Evolutionary conservation across 176 grass and related monocot species (phyloP), one percentile per base, ranked within the genome.

Genomic region (Ananas comosus): DNA sequence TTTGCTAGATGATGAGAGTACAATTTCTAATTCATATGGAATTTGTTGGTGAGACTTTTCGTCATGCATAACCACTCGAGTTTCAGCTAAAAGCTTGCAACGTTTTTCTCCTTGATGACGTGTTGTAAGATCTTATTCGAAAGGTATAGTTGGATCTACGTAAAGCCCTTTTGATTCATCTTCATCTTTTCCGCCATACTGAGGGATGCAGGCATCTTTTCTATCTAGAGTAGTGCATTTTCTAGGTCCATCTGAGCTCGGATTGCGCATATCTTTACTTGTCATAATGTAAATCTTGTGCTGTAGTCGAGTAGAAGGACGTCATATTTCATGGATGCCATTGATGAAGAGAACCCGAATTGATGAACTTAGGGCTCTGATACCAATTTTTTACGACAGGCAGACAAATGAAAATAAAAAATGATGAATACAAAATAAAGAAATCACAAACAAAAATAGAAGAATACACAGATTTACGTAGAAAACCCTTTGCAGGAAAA

Each of bases 261-360:
- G 11, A 65, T 14, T 3, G 59, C 42, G 48, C 3, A 19, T 47
- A 70, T 71, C 42, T 70, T 58, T 1, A 72, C 69, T 66, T 80
- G 59, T 42, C 65, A 78, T 8, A 80, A 9, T 0, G 52, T 49
- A 24, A 72, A 79, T 3, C 22, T 71, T 0, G 16, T 72, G 9
- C 21, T 71, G 1, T 8, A 3, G 48, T 72, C 58, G 2, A 65
- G 14, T 0, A 51, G 11, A 7, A 11, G 48, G 3, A 80, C 2
- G 72, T 72, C 56, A 72, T 63, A 79, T 13, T 79, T 71, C 69
- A 72, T 58, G 22, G 69, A 72, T 14, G 13, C 16, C 67, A 51
- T 70, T 50, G n/a, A 29, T 29, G 23, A 0, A 24, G 23, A 24
- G 1, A 24, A 1, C 23, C 23, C 23, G 0, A 24, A 24, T 24